phyloP scores from a whole-genome alignment of 1,139 yeast species.

The Suhomyces wounanorum region DNA sequence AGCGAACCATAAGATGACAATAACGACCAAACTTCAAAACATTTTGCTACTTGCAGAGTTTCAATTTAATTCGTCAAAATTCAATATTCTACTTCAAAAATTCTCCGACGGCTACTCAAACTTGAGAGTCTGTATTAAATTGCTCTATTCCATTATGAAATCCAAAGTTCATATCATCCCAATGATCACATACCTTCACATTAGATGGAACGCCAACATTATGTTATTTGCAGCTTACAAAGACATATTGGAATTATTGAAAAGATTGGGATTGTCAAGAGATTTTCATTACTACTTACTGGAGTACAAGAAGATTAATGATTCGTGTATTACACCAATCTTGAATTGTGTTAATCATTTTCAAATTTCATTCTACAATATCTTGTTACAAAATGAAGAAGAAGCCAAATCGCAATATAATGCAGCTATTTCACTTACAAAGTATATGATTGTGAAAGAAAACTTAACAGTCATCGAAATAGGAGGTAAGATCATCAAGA shows the following conservation, averaged over 20 bases:
- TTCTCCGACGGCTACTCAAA: slow-evolving; percentile 30
- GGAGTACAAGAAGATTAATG: slow-evolving; percentile 46
- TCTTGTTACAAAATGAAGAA: slow-evolving; percentile 15
- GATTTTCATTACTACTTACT: slow-evolving; percentile 52
- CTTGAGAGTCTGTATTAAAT: slow-evolving; percentile 41
- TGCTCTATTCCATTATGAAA: slow-evolving; percentile 44
- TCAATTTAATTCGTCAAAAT: slow-evolving; percentile 30
- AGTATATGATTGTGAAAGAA: slow-evolving; percentile 7
- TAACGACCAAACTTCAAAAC: slow-evolving; percentile 32
- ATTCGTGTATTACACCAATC: slow-evolving; percentile 28
- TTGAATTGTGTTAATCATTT: slow-evolving; percentile 29
- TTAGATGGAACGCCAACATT: slow-evolving; percentile 39
- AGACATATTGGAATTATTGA: slow-evolving; percentile 35
- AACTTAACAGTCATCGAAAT: slow-evolving; percentile 7
- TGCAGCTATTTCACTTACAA: slow-evolving; percentile 3
- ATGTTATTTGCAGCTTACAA: slow-evolving; percentile 38
- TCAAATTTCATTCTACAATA: slow-evolving; percentile 21
- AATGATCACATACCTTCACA: slow-evolving; percentile 18
- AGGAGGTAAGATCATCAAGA: not conserved
- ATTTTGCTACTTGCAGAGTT: slow-evolving; percentile 40
- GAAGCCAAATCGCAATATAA: slow-evolving; percentile 5
- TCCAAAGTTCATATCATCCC: slow-evolving; percentile 32
- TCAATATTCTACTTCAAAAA: slow-evolving; percentile 20
- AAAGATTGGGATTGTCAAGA: slow-evolving; percentile 53
- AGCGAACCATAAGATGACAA: slow-evolving; percentile 19